Conservation (phyloP, 164 flowering plant species). For the Magnolia changhungtana region DNA sequence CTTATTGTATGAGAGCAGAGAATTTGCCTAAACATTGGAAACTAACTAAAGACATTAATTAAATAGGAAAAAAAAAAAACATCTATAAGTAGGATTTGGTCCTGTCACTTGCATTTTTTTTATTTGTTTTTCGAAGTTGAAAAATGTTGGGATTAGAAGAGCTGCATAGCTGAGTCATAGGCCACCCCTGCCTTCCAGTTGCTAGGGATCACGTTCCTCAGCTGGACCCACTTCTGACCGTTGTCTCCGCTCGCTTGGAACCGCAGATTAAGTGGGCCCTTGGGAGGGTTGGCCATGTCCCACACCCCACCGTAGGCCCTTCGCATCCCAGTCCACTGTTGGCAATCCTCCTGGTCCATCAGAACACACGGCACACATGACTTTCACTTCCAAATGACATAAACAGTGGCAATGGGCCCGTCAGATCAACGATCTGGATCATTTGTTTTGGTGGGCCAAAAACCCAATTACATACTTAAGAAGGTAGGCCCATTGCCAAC, state of each 20-base stretch:
- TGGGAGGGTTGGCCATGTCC: conserved; percentile 39
- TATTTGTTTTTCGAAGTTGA: too few relatives aligned
- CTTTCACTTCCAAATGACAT: neutral
- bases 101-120: too few relatives aligned
- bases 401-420: neutral
- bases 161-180: conserved; percentile 56
- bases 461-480: too few relatives aligned
- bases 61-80: too few relatives aligned
- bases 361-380: neutral
- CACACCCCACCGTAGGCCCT: conserved; percentile 56
- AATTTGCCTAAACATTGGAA: too few relatives aligned
- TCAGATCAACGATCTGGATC: too few relatives aligned
- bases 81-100: too few relatives aligned
- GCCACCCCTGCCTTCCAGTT: conserved; percentile 70
- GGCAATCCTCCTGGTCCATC: conserved; percentile 51
- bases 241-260: conserved; percentile 41
- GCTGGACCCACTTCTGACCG: conserved; percentile 45
- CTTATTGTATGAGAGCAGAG: too few relatives aligned
- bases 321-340: conserved; percentile 68
- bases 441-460: neutral
- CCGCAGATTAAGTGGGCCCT: conserved; percentile 45
- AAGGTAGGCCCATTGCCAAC: too few relatives aligned
- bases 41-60: too few relatives aligned
- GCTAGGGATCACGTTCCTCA: conserved; percentile 41
- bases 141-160: conserved; percentile 20